phyloP scores from a whole-genome alignment of 2,329 filamentous ascomycete species.

The Colletotrichum camelliae region DNA sequence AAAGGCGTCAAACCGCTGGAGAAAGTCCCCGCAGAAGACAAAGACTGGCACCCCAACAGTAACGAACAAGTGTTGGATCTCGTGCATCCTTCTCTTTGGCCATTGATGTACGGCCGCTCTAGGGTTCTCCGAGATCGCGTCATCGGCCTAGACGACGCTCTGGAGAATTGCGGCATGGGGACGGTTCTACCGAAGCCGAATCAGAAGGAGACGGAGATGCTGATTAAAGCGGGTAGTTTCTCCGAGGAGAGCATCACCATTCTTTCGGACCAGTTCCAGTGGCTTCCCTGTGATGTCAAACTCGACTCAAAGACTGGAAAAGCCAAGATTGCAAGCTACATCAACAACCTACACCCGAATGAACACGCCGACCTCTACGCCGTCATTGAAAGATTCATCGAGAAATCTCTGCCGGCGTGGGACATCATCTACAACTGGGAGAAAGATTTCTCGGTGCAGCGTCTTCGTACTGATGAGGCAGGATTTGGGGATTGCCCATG shows the following conservation, averaged over 20 bases:
- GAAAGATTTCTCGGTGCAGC: not conserved
- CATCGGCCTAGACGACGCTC: constrained; percentile 28
- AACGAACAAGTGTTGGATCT: constrained; percentile 57
- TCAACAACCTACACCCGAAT: constrained; percentile 51
- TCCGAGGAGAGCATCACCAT: not conserved
- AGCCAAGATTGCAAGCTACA: constrained; percentile 46
- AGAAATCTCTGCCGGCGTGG: constrained; percentile 45
- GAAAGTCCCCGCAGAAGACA: constrained; percentile 18
- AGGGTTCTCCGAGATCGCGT: constrained; percentile 16
- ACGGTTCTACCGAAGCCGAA: constrained; percentile 17
- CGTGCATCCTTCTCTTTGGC: constrained; percentile 53
- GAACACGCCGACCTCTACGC: constrained; percentile 34
- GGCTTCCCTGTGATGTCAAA: constrained; percentile 34
- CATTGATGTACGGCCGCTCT: not conserved
- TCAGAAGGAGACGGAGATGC: not conserved
- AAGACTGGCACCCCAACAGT: constrained; percentile 61
- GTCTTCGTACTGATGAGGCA: not conserved
- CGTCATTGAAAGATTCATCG: constrained; percentile 40
- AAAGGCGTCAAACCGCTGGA: constrained; percentile 23
- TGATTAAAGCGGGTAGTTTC: not conserved
- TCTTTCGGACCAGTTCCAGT: not conserved
- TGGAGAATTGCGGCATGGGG: not conserved
- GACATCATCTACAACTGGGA: constrained; percentile 25
- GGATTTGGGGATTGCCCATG: not conserved
- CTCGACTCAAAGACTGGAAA: constrained; percentile 33